phyloP scores from a whole-genome alignment of 345 rosid genomes.

The Viola odorata region DNA sequence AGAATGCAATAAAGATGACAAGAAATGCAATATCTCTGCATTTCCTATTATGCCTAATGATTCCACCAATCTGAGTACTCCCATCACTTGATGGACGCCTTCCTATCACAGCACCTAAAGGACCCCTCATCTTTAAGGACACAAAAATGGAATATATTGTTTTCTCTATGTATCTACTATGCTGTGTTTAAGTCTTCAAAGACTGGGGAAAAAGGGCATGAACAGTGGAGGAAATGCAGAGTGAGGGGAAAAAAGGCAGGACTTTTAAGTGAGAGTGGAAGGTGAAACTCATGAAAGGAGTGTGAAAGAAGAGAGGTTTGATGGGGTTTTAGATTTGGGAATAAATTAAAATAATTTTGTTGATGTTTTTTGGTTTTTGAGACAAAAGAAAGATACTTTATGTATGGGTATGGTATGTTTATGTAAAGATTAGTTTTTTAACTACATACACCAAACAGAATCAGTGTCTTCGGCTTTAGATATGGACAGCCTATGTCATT shows the following conservation, averaged over 20 bases:
- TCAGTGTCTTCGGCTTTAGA: conserved; percentile 12
- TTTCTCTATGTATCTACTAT: too few relatives aligned
- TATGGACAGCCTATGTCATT: neutral
- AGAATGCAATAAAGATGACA: conserved; percentile 73
- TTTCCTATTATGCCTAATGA: conserved; percentile 85
- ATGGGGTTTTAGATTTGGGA: conserved; percentile 18
- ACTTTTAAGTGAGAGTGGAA: neutral
- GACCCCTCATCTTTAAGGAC: conserved; percentile 43
- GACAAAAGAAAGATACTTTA: conserved; percentile 16
- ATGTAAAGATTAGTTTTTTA: neutral
- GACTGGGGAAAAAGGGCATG: neutral
- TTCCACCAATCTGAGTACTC: conserved; percentile 62
- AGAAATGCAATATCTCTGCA: conserved; percentile 86
- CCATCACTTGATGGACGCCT: conserved; percentile 95
- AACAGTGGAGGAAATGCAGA: neutral
- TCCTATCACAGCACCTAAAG: conserved; percentile 82
- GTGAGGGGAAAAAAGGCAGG: conserved; percentile 1
- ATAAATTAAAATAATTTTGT: neutral
- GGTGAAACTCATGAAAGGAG: neutral
- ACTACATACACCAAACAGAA: neutral
- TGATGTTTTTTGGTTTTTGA: conserved; percentile 1
- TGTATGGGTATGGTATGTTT: neutral
- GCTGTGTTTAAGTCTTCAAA: neutral
- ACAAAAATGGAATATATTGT: neutral
- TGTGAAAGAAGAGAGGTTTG: conserved; percentile 11